These are phyloP conservation scores for Coniosporium tulheliwenetii DNA, from an alignment of 2,329 filamentous ascomycete genomes.

Conservation along the genomic window DNA sequence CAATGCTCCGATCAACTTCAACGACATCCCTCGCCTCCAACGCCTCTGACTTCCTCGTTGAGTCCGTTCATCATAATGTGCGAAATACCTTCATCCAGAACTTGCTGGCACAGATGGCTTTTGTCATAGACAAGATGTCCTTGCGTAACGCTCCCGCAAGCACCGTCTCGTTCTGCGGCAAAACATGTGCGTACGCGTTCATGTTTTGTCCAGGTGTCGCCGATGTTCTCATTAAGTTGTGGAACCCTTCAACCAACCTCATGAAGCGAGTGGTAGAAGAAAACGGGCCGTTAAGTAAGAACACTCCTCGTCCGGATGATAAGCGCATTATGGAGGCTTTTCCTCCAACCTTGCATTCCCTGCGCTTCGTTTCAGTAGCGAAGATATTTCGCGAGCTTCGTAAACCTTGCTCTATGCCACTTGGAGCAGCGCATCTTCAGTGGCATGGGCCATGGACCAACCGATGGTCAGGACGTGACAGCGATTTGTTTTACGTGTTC, in stretches of 20 bases:
- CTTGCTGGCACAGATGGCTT: conserved; percentile 65
- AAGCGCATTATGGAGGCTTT: conserved; percentile 52
- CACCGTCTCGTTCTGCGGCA: conserved; percentile 69
- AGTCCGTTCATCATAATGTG: conserved; percentile 76
- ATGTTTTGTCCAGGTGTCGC: conserved; percentile 81
- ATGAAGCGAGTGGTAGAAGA: conserved; percentile 59
- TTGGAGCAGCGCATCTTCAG: conserved; percentile 55
- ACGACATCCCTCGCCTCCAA: conserved; percentile 44
- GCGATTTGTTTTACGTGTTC: conserved; percentile 83
- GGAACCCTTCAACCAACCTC: conserved; percentile 53
- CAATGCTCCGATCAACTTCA: conserved; percentile 32
- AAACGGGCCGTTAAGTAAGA: conserved; percentile 27
- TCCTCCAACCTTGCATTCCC: conserved; percentile 45
- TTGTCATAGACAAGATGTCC: conserved; percentile 82
- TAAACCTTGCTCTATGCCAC: conserved; percentile 48
- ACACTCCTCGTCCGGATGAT: conserved; percentile 20
- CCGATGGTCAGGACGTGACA: conserved; percentile 76
- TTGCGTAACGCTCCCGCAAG: conserved; percentile 52
- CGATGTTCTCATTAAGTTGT: conserved; percentile 68
- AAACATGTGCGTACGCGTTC: conserved; percentile 83
- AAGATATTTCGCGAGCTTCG: conserved; percentile 43
- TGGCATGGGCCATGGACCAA: conserved; percentile 79
- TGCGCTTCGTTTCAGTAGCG: conserved; percentile 49
- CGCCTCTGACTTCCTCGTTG: conserved; percentile 51
- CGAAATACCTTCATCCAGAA: conserved; percentile 76